Evolutionary conservation across 768 basidiomycete genomes (phyloP).

Genomic region (Pleurotus citrinopileatus): DNA sequence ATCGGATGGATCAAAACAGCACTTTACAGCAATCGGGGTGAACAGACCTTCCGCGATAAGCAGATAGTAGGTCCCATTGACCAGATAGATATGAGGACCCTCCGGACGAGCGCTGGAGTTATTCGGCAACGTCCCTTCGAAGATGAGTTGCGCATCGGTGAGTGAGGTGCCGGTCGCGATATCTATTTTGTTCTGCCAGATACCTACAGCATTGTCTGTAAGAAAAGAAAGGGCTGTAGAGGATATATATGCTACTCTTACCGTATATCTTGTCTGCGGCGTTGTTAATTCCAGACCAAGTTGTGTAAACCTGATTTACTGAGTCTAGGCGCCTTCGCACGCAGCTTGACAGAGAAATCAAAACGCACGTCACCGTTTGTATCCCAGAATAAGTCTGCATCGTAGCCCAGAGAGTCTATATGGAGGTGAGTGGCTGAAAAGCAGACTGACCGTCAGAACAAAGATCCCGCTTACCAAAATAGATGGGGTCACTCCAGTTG

Average conservation of each 20-base stretch:
- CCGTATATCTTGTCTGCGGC: constrained; percentile 38
- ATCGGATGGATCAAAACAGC: not conserved
- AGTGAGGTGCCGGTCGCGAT: constrained; percentile 32
- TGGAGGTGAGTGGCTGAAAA: not conserved
- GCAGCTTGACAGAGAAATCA: not conserved
- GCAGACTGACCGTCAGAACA: not conserved
- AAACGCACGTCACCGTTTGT: constrained; percentile 29
- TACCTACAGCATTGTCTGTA: constrained; percentile 22
- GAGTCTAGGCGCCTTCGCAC: not conserved
- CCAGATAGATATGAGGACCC: constrained; percentile 37
- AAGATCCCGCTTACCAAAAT: constrained; percentile 34
- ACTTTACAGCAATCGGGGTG: not conserved
- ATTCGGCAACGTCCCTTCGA: constrained; percentile 33
- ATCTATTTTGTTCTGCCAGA: constrained; percentile 38
- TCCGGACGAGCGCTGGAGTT: constrained; percentile 35
- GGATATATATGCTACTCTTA: no score
- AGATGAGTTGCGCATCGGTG: constrained; percentile 33
- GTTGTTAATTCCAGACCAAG: constrained; percentile 38
- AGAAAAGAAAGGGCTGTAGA: no score
- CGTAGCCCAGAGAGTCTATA: constrained; percentile 35
- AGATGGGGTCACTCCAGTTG: constrained; percentile 38
- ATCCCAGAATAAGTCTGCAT: constrained; percentile 40
- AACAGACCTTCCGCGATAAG: constrained; percentile 35
- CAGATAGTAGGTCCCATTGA: constrained; percentile 37
- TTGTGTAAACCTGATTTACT: constrained; percentile 28